phyloP scores from a whole-genome alignment of 306 rosid species.

The Trichosanthes truncata region DNA sequence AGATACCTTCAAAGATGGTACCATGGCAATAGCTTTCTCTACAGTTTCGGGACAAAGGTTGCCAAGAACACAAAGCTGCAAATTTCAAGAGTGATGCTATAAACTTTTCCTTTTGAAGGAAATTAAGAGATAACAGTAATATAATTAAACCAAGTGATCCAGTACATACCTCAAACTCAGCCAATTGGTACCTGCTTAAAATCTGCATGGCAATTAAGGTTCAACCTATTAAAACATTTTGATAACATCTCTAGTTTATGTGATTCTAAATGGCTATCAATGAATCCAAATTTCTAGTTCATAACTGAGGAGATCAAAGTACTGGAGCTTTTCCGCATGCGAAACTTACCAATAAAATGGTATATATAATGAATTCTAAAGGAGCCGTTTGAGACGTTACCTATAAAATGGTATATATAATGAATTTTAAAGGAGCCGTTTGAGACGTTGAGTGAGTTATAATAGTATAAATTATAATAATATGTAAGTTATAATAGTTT shows the following conservation, averaged over 20 bases:
- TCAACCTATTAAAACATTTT: constrained; percentile 7
- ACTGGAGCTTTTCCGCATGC: not conserved
- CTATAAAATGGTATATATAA: too few species aligned
- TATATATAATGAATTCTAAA: too few species aligned
- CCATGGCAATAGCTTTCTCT: constrained; percentile 99
- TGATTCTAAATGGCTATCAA: not conserved
- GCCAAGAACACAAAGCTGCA: constrained; percentile 95
- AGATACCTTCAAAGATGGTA: constrained; percentile 85
- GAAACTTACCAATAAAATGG: too few species aligned
- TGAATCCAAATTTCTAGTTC: not conserved
- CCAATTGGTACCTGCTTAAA: constrained; percentile 73
- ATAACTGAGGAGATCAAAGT: not conserved
- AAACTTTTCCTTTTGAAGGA: not conserved
- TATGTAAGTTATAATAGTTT: too few species aligned
- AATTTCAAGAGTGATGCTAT: not conserved
- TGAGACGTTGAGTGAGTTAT: too few species aligned
- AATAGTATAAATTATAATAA: too few species aligned
- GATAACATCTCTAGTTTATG: not conserved
- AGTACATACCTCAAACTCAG: constrained; percentile 79
- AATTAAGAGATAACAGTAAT: not conserved
- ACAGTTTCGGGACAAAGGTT: constrained; percentile 99
- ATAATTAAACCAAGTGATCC: not conserved
- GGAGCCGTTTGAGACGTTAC: too few species aligned
- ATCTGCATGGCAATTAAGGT: constrained; percentile 65
- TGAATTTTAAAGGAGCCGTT: too few species aligned